Evolutionary conservation across 306 rosid species (phyloP), one percentile per base, ranked within the genome.

Genomic region (Argentina anserina): DNA sequence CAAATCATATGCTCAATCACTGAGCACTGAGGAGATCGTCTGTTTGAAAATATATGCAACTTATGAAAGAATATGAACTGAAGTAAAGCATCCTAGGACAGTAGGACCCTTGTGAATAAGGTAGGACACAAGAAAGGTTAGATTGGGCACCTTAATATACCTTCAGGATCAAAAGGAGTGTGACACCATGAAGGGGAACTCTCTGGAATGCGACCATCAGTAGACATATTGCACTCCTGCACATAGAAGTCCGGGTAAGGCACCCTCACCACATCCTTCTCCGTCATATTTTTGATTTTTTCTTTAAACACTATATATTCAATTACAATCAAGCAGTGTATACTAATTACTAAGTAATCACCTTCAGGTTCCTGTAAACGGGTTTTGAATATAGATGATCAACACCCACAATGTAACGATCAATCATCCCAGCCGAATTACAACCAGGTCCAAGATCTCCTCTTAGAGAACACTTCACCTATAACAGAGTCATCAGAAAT

Each of bases 111-210:
- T 7, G 14, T 43, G 73, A 56, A 45, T 20, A 39, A 25, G 46
- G 31, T 49, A 25, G 14, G 56, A 56, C 33, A 71, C 67, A 21
- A 67, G 41, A 75, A 69, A 70, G 76, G 63, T 65, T 73, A 78
- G 81, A 78, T 37, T 49, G 31, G 59, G 81, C 71, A 93, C 98
- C 98, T 90, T 80, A 93, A 82, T 78, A 90, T 81, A 81, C 98
- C 98, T 84, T 93, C 98, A 55, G 98, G 98, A 62, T 93, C 98
- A 78, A 89, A 93, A 74, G 97, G 93, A 81, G 96, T 88, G 45
- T 80, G 89, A 78, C 98, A 93, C 98, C 97, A 93, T 26, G 96
- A 75, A 73, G 90, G 92, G 6, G 97, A 81, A 76, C 82, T 81
- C 78, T 90, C 92, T 29, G 96, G 82, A 84, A 87, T 62, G 79